Percentiles rank a stretch among this genome's conserved stretches.
phyloP scores from a whole-genome alignment of 169 alveolate species.

The Plasmodium relictum region DNA sequence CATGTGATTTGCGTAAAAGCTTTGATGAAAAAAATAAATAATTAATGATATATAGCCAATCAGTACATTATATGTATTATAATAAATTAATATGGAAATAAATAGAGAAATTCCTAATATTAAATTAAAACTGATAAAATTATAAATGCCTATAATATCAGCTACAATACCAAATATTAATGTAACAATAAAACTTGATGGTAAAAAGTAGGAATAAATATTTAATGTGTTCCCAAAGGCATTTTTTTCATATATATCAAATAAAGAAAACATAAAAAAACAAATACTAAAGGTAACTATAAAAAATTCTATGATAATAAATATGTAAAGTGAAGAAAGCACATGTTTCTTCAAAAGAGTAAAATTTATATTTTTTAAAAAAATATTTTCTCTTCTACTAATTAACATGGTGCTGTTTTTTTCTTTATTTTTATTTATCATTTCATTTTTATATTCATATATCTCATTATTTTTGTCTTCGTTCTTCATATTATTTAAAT shows the following conservation, averaged over 20 bases:
- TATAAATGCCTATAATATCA: constrained; percentile 48
- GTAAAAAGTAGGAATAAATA: constrained; percentile 41
- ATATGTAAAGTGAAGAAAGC: constrained; percentile 31
- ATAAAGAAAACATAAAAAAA: constrained; percentile 64
- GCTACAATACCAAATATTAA: constrained; percentile 70
- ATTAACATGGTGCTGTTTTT: not conserved
- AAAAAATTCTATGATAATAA: constrained; percentile 69
- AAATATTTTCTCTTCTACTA: not conserved
- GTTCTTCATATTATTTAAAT: not conserved
- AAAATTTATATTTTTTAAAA: constrained; percentile 1
- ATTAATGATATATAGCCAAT: constrained; percentile 42
- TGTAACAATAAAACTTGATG: constrained; percentile 63
- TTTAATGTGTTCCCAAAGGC: constrained; percentile 59
- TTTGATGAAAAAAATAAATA: constrained; percentile 61
- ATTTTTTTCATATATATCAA: constrained; percentile 59
- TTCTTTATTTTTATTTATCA: not conserved
- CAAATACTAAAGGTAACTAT: constrained; percentile 56
- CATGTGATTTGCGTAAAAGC: constrained; percentile 76
- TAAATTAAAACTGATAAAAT: constrained; percentile 55
- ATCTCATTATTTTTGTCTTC: not conserved
- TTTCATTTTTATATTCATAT: not conserved
- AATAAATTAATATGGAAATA: constrained; percentile 13
- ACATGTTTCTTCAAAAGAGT: constrained; percentile 33
- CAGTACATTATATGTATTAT: constrained; percentile 34
- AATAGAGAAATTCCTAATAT: constrained; percentile 46